phyloP scores from a whole-genome alignment of 2,329 filamentous ascomycete species.

The Orbilia quercus region DNA sequence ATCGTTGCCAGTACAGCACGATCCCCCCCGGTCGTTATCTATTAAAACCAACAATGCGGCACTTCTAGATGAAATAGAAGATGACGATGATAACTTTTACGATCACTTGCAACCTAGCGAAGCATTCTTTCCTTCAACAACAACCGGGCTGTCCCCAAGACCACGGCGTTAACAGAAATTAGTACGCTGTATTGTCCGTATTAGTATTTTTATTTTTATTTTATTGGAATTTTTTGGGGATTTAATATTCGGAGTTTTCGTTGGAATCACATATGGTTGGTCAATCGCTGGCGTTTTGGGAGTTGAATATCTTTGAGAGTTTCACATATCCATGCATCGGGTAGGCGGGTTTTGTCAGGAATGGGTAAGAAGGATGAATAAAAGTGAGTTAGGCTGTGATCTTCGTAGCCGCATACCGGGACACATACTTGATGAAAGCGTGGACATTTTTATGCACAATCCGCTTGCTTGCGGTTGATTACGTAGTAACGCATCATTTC shows the following conservation, averaged over 20 bases:
- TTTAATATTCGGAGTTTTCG: constrained; percentile 7
- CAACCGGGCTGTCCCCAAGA: constrained; percentile 36
- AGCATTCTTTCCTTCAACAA: constrained; percentile 50
- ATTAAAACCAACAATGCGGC: constrained; percentile 21
- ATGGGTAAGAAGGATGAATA: background rate
- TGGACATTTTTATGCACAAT: background rate
- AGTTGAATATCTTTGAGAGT: background rate
- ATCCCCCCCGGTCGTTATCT: constrained; percentile 23
- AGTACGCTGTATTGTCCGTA: background rate
- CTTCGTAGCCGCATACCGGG: background rate
- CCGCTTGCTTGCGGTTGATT: constrained; percentile 16
- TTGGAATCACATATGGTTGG: constrained; percentile 1
- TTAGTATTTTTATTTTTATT: constrained; percentile 4
- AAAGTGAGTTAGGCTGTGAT: constrained; percentile 21
- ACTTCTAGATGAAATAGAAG: constrained; percentile 46
- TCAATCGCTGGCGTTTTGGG: constrained; percentile 18
- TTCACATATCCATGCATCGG: background rate
- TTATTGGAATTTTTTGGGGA: constrained; percentile 3
- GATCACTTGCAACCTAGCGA: constrained; percentile 54
- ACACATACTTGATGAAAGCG: constrained; percentile 9
- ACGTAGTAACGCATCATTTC: constrained; percentile 30
- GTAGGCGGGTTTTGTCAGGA: background rate
- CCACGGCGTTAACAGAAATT: constrained; percentile 21
- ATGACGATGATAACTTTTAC: constrained; percentile 55
- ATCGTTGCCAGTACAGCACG: constrained; percentile 13